Base-by-base conservation (phyloP, 2,329 filamentous ascomycete species). In the Arachnopeziza araneosa region DNA sequence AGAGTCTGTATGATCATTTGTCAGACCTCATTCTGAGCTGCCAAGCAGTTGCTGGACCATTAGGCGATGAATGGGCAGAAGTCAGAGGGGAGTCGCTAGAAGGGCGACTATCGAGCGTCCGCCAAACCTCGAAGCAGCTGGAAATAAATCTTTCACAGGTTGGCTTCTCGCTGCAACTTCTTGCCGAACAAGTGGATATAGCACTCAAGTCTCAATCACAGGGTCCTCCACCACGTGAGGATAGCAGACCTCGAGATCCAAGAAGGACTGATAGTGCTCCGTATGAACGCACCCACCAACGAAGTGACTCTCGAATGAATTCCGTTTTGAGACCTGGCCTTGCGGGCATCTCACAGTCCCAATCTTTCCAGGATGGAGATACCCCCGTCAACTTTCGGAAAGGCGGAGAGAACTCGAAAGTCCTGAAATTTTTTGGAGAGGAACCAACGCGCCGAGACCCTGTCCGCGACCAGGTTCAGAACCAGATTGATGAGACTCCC, bases 1-100 rank as follows among this genome's bases (percentile, higher is more conserved):
- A 99, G 74, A 90, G 89, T 67, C 80, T 96, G 21, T 98, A 98
- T 74, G 95, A 98, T 74, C 89, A 92, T 61, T 89, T 96, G 58
- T 93, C 92, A 9, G 95, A 98, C 72, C 82, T 99, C 26, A 77
- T 98, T 3, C 77, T 96, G 55, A 86, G 88, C 60, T 97, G 93
- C 70, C 95, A 99, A 75, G 86, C 90, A 24, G 89, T 98, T n/a
- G 90, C 92, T 6, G 91, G 91, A 9, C 95, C 95, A 6, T 76
- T 99, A 51, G 90, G 89, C 9, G 95, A 99, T 72, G 95, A 99
- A 75, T 99, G 95, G 95, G 86, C 93, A 3, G 92, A 96, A 72
- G 80, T 93, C n/a, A 86, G 92, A 51, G 91, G 92, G 1, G 91
- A 96, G 72, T 90, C 93, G 8, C 79, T 99, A 30, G 93, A 97